Evolutionary conservation across 129 eudicot genomes (phyloP), one percentile per base, ranked within the genome.

Genomic region (Oenanthe sinensis): DNA sequence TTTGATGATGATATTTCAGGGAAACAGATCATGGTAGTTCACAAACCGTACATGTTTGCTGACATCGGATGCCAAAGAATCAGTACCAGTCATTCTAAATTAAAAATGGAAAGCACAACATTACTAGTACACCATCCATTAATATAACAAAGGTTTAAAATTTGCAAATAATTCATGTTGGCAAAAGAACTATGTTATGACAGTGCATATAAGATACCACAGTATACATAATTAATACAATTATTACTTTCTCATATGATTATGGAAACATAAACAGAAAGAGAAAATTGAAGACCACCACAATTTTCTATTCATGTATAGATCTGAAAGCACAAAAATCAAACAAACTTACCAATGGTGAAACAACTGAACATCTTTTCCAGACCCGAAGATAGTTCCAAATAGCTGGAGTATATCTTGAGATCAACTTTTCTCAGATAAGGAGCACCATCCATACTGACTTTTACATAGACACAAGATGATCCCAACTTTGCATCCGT

Each of bases 381-480:
- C 16, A 90, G 91, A 82, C 89, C 92, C 3, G 88, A 86, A 47
- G 92, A 86, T 69, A 90, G 84, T 48, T 86, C 96, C 80, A 81
- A 70, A 79, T 90, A 90, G 77, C 88, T 71, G 5, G 75, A 77
- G 73, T 86, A 90, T 65, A 71, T 85, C 76, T 80, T 82, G 62
- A 88, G 90, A 85, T 90, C 92, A 71, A 90, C 88, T 85, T 90
- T 90, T 82, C 96, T 86, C 67, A 90, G 89, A 71, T 90, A 90
- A 14, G 96, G 96, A 45, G 96, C 96, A 74, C 96, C 96, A 81
- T 90, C 96, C 96, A 90, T 90, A 78, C 96, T 90, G 77, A 90
- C 96, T 60, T 90, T 90, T n/a, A 90, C 90, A 78, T 86, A 90
- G 22, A 81, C 78, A 40, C 89, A 86, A 10, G 86, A 80, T 12